Evolutionary conservation across 345 rosid species (phyloP).

Genomic region (Nasturtium officinale): DNA sequence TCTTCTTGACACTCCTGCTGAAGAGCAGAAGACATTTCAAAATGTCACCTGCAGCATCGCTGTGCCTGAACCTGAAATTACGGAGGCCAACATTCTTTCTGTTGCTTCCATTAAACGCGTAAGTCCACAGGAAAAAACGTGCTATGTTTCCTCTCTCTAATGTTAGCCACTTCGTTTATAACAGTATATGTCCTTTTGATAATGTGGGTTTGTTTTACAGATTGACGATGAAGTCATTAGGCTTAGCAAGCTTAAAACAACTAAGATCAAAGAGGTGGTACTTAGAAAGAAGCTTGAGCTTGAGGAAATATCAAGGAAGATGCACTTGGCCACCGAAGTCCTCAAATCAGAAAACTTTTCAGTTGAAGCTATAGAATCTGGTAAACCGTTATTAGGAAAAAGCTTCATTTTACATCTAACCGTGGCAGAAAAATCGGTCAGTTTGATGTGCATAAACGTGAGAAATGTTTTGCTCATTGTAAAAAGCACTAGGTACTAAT

Average conservation of each 20-base stretch:
- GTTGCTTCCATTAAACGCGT: slow-evolving; percentile 55
- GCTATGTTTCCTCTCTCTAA: background rate
- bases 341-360: slow-evolving; percentile 45
- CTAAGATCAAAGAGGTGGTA: slow-evolving; percentile 69
- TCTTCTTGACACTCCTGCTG: slow-evolving; percentile 64
- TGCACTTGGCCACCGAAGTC: slow-evolving; percentile 59
- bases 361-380: slow-evolving; percentile 56
- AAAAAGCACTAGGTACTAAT: background rate
- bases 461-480: slow-evolving; percentile 1
- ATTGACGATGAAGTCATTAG: slow-evolving; percentile 69
- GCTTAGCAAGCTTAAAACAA: slow-evolving; percentile 60
- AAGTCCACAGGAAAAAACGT: slow-evolving; percentile 32
- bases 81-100: slow-evolving; percentile 61
- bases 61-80: slow-evolving; percentile 59
- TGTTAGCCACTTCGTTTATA: background rate
- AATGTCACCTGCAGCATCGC: slow-evolving; percentile 54
- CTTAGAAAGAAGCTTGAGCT: slow-evolving; percentile 68
- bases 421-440: background rate
- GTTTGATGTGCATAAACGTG: background rate
- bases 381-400: slow-evolving; percentile 38
- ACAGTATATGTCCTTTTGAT: background rate
- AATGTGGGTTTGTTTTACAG: slow-evolving; percentile 38
- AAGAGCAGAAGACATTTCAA: slow-evolving; percentile 62
- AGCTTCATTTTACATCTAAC: background rate
- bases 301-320: slow-evolving; percentile 67